Conservation (phyloP, 495 filamentous ascomycete genomes). For the Neurospora pannonica region DNA sequence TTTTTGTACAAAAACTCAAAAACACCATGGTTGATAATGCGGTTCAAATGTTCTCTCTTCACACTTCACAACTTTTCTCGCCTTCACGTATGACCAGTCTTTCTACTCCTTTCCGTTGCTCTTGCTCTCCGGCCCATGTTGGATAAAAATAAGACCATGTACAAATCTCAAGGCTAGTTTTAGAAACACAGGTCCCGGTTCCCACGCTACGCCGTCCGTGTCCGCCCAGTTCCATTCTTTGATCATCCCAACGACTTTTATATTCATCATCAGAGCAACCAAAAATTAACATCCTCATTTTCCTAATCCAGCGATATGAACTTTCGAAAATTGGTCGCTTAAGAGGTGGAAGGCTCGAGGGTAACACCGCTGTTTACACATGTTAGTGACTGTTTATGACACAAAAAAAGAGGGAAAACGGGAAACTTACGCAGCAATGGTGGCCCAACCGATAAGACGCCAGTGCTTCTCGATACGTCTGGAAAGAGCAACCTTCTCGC, state of each 20-base stretch:
- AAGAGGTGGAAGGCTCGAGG: constrained; percentile 28
- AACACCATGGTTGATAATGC: neutral
- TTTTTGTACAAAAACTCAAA: neutral
- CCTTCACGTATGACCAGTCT: neutral
- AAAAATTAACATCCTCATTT: neutral
- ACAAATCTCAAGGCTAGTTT: neutral
- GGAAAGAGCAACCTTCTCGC: constrained; percentile 94
- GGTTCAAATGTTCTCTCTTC: neutral
- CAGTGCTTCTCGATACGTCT: constrained; percentile 98
- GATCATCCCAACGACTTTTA: neutral
- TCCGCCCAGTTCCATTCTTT: neutral
- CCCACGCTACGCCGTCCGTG: neutral
- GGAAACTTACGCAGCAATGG: constrained; percentile 53
- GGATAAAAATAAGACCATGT: neutral
- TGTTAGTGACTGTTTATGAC: neutral
- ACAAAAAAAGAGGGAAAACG: neutral
- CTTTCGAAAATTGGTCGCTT: neutral
- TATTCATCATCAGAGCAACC: neutral
- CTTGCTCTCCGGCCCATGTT: neutral
- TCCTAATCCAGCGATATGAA: neutral
- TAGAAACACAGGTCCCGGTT: neutral
- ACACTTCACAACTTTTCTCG: neutral
- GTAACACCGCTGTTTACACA: constrained; percentile 25
- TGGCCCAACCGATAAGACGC: constrained; percentile 96
- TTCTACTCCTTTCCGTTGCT: neutral